Evolutionary conservation across 192 early-diverging fungal genomes (phyloP), one percentile per base, ranked within the genome.

Genomic region (Spinellus fusiger): DNA sequence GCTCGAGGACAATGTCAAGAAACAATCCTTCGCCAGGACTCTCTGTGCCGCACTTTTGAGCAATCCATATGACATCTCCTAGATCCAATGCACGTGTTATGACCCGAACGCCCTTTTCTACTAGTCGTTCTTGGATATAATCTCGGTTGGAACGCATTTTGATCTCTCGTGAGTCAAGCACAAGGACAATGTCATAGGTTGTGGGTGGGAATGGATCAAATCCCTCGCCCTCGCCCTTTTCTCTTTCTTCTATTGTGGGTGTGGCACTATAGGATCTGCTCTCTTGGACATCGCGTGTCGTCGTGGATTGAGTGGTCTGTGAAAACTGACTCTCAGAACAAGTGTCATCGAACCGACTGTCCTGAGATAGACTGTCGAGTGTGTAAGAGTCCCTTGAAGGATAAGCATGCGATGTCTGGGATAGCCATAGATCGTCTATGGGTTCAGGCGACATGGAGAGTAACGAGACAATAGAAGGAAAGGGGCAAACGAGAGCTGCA

Each of bases 61-160:
- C 96, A 1, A 96, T 77, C 95, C 95, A 98, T 37, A 90, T 59
- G 9, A 93, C 84, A 67, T 98, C 96, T 27, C 95, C 96, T 7
- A 98, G 66, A 6, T 85, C 84, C 56, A 98, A 73, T 13, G 78
- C 71, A 13, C 87, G 74, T 5, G 80, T 83, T 10, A 78, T 70
- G 1, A 83, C 67, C 4, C 62, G 69, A 0, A 95, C 59, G 0
- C 84, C 83, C 18, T 77, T 66, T 16, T 77, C 61, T 29, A 73
- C 74, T 12, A 98, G 79, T 44, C 85, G 81, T 27, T 78, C 61
- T 29, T 82, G 79, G 28, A 98, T 83, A 51, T 87, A 91, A 34
- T 76, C 76, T 31, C 94, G 84, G 47, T 95, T 87, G 0, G 70
- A 75, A 28, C 72, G 55, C 2, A 72, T 76, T 50, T 82, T 82